Evolutionary conservation across 352 stramenopile species (phyloP).

Genomic region (Thraustotheca clavata): DNA sequence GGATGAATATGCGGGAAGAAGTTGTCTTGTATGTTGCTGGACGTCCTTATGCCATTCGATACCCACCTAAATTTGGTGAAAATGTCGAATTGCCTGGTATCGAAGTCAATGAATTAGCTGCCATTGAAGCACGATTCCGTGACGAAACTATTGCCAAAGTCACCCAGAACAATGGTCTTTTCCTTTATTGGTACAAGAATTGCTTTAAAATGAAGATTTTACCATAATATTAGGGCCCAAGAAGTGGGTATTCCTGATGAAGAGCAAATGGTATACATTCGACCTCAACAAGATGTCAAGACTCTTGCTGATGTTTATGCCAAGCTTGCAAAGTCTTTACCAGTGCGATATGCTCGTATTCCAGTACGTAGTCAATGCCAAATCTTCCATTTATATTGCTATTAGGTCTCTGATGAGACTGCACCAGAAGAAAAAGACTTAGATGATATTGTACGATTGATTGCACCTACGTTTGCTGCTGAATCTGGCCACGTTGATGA

Average conservation of each 20-base stretch:
- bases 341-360: conserved; percentile 10
- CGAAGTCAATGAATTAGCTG: conserved; percentile 25
- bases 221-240: neutral
- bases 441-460: conserved; percentile 23
- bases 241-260: conserved; percentile 3
- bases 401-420: conserved; percentile 28
- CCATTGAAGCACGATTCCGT: conserved; percentile 27
- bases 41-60: conserved; percentile 28
- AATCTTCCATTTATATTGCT: neutral
- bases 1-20: conserved; percentile 33
- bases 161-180: neutral
- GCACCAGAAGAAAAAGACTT: conserved; percentile 29
- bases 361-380: neutral
- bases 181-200: conserved; percentile 4
- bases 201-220: neutral
- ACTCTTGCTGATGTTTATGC: conserved; percentile 6
- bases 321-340: conserved; percentile 3
- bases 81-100: conserved; percentile 28
- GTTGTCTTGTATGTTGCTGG: conserved; percentile 31
- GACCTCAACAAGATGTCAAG: neutral
- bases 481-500: neutral
- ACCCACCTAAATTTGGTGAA: conserved; percentile 24
- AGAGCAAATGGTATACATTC: conserved; percentile 9
- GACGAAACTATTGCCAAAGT: conserved; percentile 27
- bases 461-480: conserved; percentile 1